Base-by-base conservation (phyloP, 2,329 filamentous ascomycete species). In the Taxawa tesnikishii region DNA sequence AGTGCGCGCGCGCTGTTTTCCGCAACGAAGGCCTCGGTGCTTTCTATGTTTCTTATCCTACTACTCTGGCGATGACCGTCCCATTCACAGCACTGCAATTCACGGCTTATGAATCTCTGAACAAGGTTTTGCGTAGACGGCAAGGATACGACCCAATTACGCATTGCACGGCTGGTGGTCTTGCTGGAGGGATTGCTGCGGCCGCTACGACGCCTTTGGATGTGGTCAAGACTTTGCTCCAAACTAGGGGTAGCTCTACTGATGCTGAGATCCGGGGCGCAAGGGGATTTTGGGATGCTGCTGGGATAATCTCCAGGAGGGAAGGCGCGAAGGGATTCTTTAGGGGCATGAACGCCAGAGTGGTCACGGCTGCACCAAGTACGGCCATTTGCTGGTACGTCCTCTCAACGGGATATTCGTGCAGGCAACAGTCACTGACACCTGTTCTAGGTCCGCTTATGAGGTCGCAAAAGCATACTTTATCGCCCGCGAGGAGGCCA, bases 1-100 rank as follows among this genome's bases (percentile, higher is more conserved):
- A 94, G 53, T 98, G 90, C 65, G 88, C 88, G 36, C 75, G 70
- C 53, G 79, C 83, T 44, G 80, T 98, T 39, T 94, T 94, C 62
- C 75, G 70, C 48, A 79, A 75, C 32, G 90, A 98, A 60, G 90
- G 90, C 33, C 57, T 96, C 28, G 73, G 76, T 31, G 88, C 90
- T 34, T 98, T 98, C 63, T 98, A 98, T 64, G 79, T 98, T 48
- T 98, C 90, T 15, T 98, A 98, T 57, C 90, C 90, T 11, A 98
- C 90, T 13, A 98, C 90, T 3, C 68, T 98, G 16, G 93, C 84
- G 51, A 98, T 98, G 90, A 96, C 90, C 10, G 85, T 98, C 2
- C 90, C 90, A 3, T 98, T 96, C 57, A 96, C 88, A 9, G 88
- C 90, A 6, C 74, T 94, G 7, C 90, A 98, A 55, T 96, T 98